A percentile compares a stretch with the other conserved stretches of the same genome.
Conservation (phyloP, 2,329 filamentous ascomycete species). For the Xylariaceae sp. region DNA sequence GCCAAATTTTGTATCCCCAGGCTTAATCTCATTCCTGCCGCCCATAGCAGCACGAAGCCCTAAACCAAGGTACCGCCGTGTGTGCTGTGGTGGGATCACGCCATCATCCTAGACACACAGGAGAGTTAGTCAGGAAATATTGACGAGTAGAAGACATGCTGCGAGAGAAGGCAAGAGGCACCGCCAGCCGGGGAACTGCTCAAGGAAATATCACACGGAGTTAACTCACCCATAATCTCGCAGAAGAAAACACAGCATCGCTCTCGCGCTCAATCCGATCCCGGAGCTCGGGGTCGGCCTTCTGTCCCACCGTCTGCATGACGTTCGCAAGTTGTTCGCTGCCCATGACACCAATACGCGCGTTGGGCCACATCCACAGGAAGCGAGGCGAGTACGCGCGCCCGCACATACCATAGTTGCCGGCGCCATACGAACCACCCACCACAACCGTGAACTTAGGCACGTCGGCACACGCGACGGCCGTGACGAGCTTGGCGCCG, state of each 20-base stretch:
- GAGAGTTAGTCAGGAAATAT: conserved; percentile 19
- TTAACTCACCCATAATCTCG: conserved; percentile 80
- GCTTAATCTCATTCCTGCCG: conserved; percentile 67
- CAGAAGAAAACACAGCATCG: conserved; percentile 86
- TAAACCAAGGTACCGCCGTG: conserved; percentile 73
- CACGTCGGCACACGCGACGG: conserved; percentile 90
- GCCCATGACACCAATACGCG: conserved; percentile 96
- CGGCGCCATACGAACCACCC: conserved; percentile 90
- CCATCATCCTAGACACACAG: conserved; percentile 71
- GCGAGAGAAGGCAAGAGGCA: no score
- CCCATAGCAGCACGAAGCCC: conserved; percentile 76
- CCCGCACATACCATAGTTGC: conserved; percentile 99
- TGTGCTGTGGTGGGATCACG: conserved; percentile 79
- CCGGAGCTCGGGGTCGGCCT: conserved; percentile 79
- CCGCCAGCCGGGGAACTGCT: neutral
- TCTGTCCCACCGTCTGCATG: conserved; percentile 92
- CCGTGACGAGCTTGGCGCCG: conserved; percentile 94
- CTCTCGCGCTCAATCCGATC: conserved; percentile 89
- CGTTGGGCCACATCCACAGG: conserved; percentile 97
- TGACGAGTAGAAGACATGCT: neutral
- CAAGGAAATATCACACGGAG: conserved; percentile 11
- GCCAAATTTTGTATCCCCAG: conserved; percentile 73
- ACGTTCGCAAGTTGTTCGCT: conserved; percentile 88
- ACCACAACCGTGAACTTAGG: conserved; percentile 97
- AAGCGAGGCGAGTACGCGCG: conserved; percentile 91